These are phyloP conservation scores for Sistotremastrum suecicum DNA, from an alignment of 768 basidiomycete species.

Conservation along the genomic window DNA sequence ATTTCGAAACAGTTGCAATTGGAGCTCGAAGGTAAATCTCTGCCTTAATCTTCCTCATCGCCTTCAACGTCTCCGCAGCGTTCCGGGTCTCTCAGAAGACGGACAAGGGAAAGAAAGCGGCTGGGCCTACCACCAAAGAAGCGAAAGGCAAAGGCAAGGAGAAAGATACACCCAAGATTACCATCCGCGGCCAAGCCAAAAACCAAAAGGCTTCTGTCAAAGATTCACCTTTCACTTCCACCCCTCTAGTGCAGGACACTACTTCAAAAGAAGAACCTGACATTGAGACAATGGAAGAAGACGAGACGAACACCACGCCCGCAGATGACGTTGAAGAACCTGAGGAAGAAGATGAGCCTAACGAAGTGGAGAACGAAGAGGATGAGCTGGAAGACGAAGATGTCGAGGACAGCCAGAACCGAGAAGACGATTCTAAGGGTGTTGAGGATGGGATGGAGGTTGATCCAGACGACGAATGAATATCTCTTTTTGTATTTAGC, in stretches of 20 bases:
- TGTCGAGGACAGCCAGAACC: not conserved
- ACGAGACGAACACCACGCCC: slow-evolving; percentile 18
- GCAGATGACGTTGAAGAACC: slow-evolving; percentile 13
- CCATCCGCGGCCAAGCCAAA: slow-evolving; percentile 22
- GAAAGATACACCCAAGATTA: slow-evolving; percentile 1
- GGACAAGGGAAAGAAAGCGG: slow-evolving; percentile 33
- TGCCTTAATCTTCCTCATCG: not conserved
- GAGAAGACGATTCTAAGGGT: slow-evolving; percentile 3
- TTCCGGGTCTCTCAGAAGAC: slow-evolving; percentile 52
- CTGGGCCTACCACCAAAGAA: slow-evolving; percentile 8
- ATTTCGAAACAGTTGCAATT: slow-evolving; percentile 44
- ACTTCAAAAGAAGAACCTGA: slow-evolving; percentile 18
- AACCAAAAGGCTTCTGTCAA: slow-evolving; percentile 8
- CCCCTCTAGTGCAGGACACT: slow-evolving; percentile 9
- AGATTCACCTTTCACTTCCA: slow-evolving; percentile 5
- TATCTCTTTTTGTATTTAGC: no score
- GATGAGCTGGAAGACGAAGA: slow-evolving; percentile 12
- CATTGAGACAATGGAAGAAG: slow-evolving; percentile 16
- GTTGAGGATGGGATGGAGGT: slow-evolving; percentile 2
- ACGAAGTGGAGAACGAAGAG: slow-evolving; percentile 13
- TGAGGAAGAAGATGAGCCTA: slow-evolving; percentile 15
- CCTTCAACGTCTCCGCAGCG: slow-evolving; percentile 22
- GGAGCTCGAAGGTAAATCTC: slow-evolving; percentile 47
- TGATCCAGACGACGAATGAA: slow-evolving; percentile 7
- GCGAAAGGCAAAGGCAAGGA: slow-evolving; percentile 16